phyloP scores from a whole-genome alignment of 2,329 filamentous ascomycete species.

The Trichoderma sp. region DNA sequence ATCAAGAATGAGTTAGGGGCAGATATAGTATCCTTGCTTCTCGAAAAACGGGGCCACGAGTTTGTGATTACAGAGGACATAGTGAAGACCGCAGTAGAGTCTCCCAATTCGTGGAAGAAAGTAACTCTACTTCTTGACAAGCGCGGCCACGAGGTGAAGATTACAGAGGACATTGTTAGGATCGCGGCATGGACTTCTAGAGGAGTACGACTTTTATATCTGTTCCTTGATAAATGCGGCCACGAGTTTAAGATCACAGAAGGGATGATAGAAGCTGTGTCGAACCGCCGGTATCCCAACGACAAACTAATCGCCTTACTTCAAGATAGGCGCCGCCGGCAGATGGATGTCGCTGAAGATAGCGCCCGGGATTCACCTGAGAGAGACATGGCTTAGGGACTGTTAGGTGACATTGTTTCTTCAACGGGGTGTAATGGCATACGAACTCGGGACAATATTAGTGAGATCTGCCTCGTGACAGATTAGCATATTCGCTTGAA shows the following conservation, averaged over 20 bases:
- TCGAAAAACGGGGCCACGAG: neutral
- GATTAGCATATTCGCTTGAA: no score
- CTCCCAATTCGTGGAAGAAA: no score
- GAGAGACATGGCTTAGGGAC: neutral
- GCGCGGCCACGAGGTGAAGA: neutral
- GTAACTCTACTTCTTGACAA: neutral
- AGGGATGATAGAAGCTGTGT: neutral
- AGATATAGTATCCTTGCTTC: neutral
- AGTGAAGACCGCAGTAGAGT: neutral
- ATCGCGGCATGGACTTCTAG: neutral
- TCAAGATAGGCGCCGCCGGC: neutral
- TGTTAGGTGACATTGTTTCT: neutral
- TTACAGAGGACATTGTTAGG: neutral
- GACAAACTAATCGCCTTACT: neutral
- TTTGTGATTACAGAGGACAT: neutral
- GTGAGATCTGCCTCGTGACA: no score
- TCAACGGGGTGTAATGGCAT: neutral
- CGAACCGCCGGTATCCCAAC: neutral
- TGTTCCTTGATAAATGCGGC: neutral
- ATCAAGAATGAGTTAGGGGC: no score
- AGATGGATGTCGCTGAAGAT: neutral
- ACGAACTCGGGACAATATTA: neutral
- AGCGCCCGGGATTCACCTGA: neutral
- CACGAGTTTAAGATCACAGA: neutral
- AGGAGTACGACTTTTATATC: no score